Evolutionary conservation across 495 filamentous ascomycete genomes (phyloP), one percentile per base, ranked within the genome.

Genomic region (Glarea lozoyensis): DNA sequence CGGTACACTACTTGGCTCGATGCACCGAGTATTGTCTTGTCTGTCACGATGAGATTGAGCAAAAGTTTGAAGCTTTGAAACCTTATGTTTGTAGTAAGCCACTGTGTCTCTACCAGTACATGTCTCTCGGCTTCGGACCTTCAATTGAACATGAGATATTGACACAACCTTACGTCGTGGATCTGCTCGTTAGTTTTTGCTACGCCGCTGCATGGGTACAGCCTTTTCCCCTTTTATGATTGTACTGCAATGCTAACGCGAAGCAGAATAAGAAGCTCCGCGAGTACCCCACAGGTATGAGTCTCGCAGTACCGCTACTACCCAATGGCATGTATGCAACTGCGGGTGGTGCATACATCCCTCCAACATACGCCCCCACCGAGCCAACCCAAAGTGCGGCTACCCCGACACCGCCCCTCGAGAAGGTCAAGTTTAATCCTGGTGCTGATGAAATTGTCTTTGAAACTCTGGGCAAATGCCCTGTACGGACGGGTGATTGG

Each of bases 51-150:
- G 73, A 74, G 52, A 69, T 86, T 22, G 57, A 75, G n/a, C 71
- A 70, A 4, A 73, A 76, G 5, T 83, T 94, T 35, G 85, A 89
- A 50, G 82, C 89, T n/a, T 65, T 97, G 32, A 90, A 88, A 46
- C 90, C 90, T 0, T 95, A 92, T 52, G 87, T 95, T 15, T 97
- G 90, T 67, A 78, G 75, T 20, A 75, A 78, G 15, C 73, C 72
- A 2, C 68, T 97, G 6, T 97, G 90, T 55, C 64, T 94, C 2
- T 92, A 87, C 50, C 90, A 97, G 54, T 95, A 93, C 64, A 84
- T 95, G 76, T 71, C 73, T n/a, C 68, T 92, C 19, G 88, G 86
- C 0, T 80, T 94, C 58, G 89, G 89, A 0, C 81, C 86, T 1
- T 85, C 77, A 53, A 75, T 94, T 42, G 88, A 95, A 55, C 75